Base-by-base conservation (phyloP, 73 alveolate species). In the Paramecium pentaurelia region DNA sequence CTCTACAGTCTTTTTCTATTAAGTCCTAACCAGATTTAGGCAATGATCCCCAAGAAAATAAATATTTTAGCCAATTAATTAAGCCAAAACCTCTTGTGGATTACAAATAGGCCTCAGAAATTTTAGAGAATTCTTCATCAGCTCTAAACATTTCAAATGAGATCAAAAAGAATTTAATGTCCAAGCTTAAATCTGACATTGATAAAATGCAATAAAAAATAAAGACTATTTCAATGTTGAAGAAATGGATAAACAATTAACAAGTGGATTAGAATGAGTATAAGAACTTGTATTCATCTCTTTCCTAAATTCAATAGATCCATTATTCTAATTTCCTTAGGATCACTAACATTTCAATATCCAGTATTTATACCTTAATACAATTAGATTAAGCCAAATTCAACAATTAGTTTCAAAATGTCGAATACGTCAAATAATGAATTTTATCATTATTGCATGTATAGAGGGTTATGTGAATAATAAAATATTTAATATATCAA, bases 151-250 rank as follows among this genome's bases (percentile, higher is more conserved):
- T 64, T 20, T 64, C 84, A 1, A 64, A 73, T 36, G 87, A 34
- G 22, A 22, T 73, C 54, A 73, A 73, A 73, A 73, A 37, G 18
- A 40, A 73, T 20, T 68, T 73, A 12, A 37, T 37, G 37, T 37
- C 58, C 27, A 73, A 73, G 6, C 87, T 73, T 37, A 73, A 73
- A 73, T 37, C 87, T 4, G 87, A 73, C 12, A 73, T 73, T 34
- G 87, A 73, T 40, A 73, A 38, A 40, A 73, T 73, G 87, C 87
- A 73, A 73, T 10, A 73, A 22, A 73, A 73, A 73, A 37, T 73
- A 3, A 73, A 40, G 47, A 73, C 87, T 36, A 40, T 73, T 12
- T 37, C 58, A 73, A 30, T 37, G 58, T 37, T 73, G 11, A 73
- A 73, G 60, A 73, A 73, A n/a, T 73, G 87, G 87, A 40, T 73